These are phyloP conservation scores for Leishmania tropica DNA, from an alignment of 208 protist species.

Conservation along the genomic window DNA sequence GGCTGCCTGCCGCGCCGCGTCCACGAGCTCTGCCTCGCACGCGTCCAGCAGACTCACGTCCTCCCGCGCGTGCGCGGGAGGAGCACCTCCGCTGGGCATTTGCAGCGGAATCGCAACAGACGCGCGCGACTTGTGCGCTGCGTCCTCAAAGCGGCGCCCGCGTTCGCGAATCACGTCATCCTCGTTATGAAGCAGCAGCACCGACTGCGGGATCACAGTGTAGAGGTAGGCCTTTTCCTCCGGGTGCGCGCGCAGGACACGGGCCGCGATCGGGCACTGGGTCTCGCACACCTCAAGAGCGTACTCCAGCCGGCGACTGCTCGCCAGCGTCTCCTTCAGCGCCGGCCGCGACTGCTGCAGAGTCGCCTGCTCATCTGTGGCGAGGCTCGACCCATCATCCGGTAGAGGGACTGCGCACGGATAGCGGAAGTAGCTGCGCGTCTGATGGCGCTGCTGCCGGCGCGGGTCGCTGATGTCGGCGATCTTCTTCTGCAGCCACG, in stretches of 20 bases:
- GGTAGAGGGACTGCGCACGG: constrained; percentile 59
- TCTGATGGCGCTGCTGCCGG: constrained; percentile 74
- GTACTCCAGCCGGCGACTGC: background rate
- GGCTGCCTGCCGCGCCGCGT: constrained; percentile 34
- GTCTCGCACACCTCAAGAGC: constrained; percentile 33
- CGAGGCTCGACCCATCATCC: constrained; percentile 3
- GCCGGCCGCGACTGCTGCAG: background rate
- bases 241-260: constrained; percentile 26
- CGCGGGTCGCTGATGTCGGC: constrained; percentile 74
- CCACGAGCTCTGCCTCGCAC: constrained; percentile 41
- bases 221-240: constrained; percentile 34
- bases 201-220: constrained; percentile 63
- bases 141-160: constrained; percentile 52
- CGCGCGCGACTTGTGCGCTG: constrained; percentile 14
- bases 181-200: constrained; percentile 70
- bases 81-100: background rate
- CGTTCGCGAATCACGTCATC: constrained; percentile 68
- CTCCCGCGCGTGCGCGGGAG: background rate
- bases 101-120: constrained; percentile 30
- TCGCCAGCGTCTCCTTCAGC: background rate
- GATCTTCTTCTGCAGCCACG: constrained; percentile 89
- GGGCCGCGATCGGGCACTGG: constrained; percentile 37
- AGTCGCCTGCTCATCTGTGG: constrained; percentile 1
- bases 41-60: constrained; percentile 28
- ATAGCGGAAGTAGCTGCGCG: constrained; percentile 75